Conservation (phyloP, 805 yeast genomes). For the Ogataea dorogensis region DNA sequence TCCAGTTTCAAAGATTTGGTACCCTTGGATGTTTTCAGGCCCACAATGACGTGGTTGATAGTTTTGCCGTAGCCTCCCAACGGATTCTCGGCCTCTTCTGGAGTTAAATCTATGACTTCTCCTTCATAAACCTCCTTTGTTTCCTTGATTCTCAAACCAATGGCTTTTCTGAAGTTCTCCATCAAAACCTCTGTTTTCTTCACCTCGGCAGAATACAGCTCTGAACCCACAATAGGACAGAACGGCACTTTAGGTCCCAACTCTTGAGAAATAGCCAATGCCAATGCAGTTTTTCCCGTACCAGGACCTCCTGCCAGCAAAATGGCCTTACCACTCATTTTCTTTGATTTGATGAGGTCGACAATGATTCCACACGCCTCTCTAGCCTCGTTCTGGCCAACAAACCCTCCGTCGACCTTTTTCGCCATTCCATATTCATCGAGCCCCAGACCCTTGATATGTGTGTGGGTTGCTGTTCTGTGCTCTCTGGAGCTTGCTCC, state of each 20-base stretch:
- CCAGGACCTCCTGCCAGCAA: constrained; percentile 97
- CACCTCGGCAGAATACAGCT: constrained; percentile 85
- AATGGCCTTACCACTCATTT: constrained; percentile 96
- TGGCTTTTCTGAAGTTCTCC: constrained; percentile 93
- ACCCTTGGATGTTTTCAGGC: constrained; percentile 94
- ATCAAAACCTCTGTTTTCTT: constrained; percentile 95
- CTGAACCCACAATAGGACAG: constrained; percentile 93
- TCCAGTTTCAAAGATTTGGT: constrained; percentile 97
- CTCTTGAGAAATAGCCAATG: constrained; percentile 84
- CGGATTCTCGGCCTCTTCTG: constrained; percentile 86
- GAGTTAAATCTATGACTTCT: constrained; percentile 93
- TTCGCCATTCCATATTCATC: constrained; percentile 88
- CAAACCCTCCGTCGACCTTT: constrained; percentile 89
- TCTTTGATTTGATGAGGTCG: constrained; percentile 90
- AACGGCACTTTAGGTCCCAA: constrained; percentile 83
- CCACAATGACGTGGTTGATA: constrained; percentile 81
- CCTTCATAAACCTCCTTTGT: constrained; percentile 98
- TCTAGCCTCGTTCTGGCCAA: constrained; percentile 93
- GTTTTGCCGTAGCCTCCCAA: constrained; percentile 79
- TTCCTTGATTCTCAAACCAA: constrained; percentile 93
- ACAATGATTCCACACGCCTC: constrained; percentile 93
- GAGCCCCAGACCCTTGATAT: constrained; percentile 93
- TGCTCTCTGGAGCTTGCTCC: constrained; percentile 25
- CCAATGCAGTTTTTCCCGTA: constrained; percentile 98
- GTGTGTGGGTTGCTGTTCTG: constrained; percentile 88